Percentiles rank a stretch among this genome's conserved stretches.
phyloP scores from a whole-genome alignment of 2,329 filamentous ascomycete genomes.

The Helicocarpus griseus region DNA sequence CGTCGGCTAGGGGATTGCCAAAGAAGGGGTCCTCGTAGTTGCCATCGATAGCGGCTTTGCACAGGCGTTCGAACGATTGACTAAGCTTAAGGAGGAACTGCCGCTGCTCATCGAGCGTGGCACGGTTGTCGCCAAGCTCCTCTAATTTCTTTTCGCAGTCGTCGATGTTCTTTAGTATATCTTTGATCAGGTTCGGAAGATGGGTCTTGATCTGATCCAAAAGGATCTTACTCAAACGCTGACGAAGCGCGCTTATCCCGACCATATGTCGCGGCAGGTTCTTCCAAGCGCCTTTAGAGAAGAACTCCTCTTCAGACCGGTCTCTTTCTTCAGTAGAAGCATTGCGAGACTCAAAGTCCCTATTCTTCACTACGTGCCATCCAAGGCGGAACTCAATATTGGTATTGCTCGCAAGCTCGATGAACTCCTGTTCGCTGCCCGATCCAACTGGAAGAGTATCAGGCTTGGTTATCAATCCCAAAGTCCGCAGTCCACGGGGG shows the following conservation, averaged over 20 bases:
- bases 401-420: conserved; percentile 19
- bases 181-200: conserved; percentile 18
- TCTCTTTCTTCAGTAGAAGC: conserved; percentile 12
- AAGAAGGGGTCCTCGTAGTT: conserved; percentile 27
- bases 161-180: conserved; percentile 19
- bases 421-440: conserved; percentile 16
- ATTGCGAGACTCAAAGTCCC: conserved; percentile 12
- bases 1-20: conserved; percentile 13
- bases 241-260: conserved; percentile 16
- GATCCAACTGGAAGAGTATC: conserved; percentile 19
- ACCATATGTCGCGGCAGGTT: conserved; percentile 11
- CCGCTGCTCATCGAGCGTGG: conserved; percentile 36
- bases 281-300: conserved; percentile 17
- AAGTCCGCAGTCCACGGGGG: conserved; percentile 18
- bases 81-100: conserved; percentile 32
- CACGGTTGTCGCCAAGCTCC: conserved; percentile 41
- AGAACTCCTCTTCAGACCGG: conserved; percentile 16
- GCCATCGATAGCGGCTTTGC: conserved; percentile 24
- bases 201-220: conserved; percentile 18
- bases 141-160: conserved; percentile 30
- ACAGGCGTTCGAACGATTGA: conserved; percentile 28
- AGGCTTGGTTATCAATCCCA: conserved; percentile 27
- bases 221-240: conserved; percentile 19
- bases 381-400: conserved; percentile 18
- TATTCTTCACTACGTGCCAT: conserved; percentile 22